Evolutionary conservation across 2,329 filamentous ascomycete species (phyloP).

Genomic region (Talaromyces albobiverticillius): DNA sequence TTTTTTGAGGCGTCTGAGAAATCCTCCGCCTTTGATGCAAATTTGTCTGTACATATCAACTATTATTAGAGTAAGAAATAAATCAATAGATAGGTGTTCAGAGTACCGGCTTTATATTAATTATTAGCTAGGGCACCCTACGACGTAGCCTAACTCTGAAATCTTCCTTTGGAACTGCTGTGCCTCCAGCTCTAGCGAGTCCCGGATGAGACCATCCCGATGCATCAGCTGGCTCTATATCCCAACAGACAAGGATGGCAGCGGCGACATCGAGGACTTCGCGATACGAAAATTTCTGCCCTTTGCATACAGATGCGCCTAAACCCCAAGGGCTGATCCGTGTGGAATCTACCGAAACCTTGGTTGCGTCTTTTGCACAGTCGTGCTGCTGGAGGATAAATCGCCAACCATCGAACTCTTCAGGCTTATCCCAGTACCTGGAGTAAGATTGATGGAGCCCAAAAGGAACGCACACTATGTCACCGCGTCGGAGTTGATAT

Average conservation of each 20-base stretch:
- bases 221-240: background rate
- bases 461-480: background rate
- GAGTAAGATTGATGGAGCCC: background rate
- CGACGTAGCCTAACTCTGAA: background rate
- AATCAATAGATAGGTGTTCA: no score
- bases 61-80: no score
- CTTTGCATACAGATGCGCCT: background rate
- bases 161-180: slow-evolving; percentile 1
- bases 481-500: background rate
- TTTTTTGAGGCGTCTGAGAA: background rate
- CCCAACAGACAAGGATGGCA: background rate
- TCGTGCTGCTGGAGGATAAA: background rate
- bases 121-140: background rate
- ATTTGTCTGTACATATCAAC: no score
- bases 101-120: background rate
- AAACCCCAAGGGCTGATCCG: background rate
- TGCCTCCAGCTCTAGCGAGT: background rate
- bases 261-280: background rate
- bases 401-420: background rate
- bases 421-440: background rate
- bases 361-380: background rate
- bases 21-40: no score
- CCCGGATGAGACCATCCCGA: background rate
- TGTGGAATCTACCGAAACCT: background rate
- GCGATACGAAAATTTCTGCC: slow-evolving; percentile 1